phyloP scores from a whole-genome alignment of 352 stramenopile species.

The Phytophthora podocarpi region DNA sequence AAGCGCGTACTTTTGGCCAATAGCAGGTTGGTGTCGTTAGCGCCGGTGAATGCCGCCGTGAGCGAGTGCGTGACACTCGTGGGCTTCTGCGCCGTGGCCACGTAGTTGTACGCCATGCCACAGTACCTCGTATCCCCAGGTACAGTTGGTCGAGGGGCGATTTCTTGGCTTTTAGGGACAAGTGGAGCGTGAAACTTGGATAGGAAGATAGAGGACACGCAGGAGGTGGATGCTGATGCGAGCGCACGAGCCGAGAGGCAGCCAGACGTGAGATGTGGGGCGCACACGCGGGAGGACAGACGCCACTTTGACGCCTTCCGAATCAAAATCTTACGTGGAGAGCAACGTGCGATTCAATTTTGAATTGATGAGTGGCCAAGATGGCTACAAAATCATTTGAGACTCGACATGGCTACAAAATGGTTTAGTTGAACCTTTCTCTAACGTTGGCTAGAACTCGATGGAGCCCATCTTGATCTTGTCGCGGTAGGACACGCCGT shows the following conservation, averaged over 20 bases:
- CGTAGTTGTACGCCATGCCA: conserved; percentile 93
- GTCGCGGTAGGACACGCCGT: conserved; percentile 74
- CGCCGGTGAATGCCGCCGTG: conserved; percentile 89
- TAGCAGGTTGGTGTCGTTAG: conserved; percentile 90
- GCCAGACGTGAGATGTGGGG: not conserved
- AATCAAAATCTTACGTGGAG: conserved; percentile 17
- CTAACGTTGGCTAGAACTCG: conserved; percentile 31
- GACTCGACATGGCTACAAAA: not conserved
- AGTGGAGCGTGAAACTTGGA: not conserved
- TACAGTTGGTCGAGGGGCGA: not conserved
- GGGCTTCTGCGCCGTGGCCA: conserved; percentile 93
- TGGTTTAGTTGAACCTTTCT: too few species aligned
- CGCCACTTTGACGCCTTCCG: not conserved
- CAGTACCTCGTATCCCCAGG: too few species aligned
- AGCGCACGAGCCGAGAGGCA: not conserved
- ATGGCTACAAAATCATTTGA: conserved; percentile 12
- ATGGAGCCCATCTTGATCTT: conserved; percentile 47
- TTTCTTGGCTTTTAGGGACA: conserved; percentile 5
- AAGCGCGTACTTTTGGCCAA: conserved; percentile 90
- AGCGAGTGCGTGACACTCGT: conserved; percentile 93
- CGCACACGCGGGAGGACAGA: not conserved
- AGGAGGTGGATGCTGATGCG: not conserved
- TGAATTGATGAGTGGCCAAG: conserved; percentile 15
- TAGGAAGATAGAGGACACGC: conserved; percentile 1
- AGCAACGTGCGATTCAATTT: conserved; percentile 22